Conservation (phyloP, 176 grass and related monocot species). For the Ampelocalamus luodianensis region DNA sequence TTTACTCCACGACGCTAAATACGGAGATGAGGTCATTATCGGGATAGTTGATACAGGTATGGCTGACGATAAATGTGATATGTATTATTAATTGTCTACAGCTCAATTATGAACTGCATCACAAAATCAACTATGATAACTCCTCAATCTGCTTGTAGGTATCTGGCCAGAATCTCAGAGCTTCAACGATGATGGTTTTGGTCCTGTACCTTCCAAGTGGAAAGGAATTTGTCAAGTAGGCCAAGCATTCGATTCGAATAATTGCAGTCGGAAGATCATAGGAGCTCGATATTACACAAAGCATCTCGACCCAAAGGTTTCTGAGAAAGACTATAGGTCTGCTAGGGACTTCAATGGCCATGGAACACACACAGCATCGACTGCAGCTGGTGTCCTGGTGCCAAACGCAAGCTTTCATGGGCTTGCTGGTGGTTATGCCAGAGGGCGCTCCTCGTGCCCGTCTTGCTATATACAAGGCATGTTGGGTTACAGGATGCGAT, state of each 20-base stretch:
- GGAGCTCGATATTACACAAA: slow-evolving; percentile 43
- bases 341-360: slow-evolving; percentile 42
- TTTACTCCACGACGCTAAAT: too few species aligned
- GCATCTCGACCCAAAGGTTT: background rate
- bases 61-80: too few species aligned
- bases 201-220: slow-evolving; percentile 48
- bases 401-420: background rate
- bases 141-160: background rate
- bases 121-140: too few species aligned
- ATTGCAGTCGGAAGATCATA: slow-evolving; percentile 59
- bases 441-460: too few species aligned
- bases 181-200: slow-evolving; percentile 40
- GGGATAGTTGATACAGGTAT: too few species aligned
- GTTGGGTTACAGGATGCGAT: too few species aligned
- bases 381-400: slow-evolving; percentile 41
- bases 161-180: slow-evolving; percentile 63
- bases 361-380: slow-evolving; percentile 54
- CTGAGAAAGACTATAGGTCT: slow-evolving; percentile 37
- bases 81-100: too few species aligned
- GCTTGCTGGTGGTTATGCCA: too few species aligned
- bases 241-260: slow-evolving; percentile 11
- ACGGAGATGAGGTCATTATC: too few species aligned
- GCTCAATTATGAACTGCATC: too few species aligned
- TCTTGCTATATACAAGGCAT: too few species aligned
- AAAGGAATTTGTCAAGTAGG: slow-evolving; percentile 49